Evolutionary conservation across 805 yeast species (phyloP).

Genomic region (Yarrowia sp.): DNA sequence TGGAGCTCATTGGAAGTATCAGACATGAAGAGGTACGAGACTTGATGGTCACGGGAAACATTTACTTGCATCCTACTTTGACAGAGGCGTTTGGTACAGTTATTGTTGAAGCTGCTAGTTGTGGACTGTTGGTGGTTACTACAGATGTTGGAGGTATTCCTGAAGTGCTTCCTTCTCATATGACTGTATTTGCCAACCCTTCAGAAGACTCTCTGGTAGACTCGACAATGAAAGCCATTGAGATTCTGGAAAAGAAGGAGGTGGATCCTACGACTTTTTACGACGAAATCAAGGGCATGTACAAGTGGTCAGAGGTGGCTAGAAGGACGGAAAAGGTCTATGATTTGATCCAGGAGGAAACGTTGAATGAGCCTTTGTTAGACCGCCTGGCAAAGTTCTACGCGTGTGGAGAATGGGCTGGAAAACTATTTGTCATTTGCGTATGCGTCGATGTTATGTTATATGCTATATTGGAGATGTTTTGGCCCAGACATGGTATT

Average conservation of each 20-base stretch:
- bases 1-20: conserved; percentile 78
- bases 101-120: conserved; percentile 93
- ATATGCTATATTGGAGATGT: conserved; percentile 60
- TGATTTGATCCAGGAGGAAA: conserved; percentile 45
- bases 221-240: conserved; percentile 70
- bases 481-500: conserved; percentile 65
- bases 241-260: conserved; percentile 51
- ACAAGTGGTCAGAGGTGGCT: conserved; percentile 91
- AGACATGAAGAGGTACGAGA: conserved; percentile 91
- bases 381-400: conserved; percentile 63
- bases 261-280: conserved; percentile 79
- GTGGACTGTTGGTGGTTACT: conserved; percentile 89
- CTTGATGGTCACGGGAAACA: conserved; percentile 90
- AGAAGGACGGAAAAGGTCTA: conserved; percentile 81
- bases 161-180: conserved; percentile 87
- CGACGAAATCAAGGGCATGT: conserved; percentile 72
- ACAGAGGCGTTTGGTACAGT: conserved; percentile 99
- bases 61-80: conserved; percentile 86
- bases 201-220: conserved; percentile 78
- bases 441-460: conserved; percentile 76
- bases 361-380: conserved; percentile 52
- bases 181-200: conserved; percentile 90
- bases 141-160: conserved; percentile 98
- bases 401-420: conserved; percentile 72
- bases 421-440: conserved; percentile 75